Evolutionary conservation across 2,329 filamentous ascomycete species (phyloP).

Genomic region (Knufia petricola): DNA sequence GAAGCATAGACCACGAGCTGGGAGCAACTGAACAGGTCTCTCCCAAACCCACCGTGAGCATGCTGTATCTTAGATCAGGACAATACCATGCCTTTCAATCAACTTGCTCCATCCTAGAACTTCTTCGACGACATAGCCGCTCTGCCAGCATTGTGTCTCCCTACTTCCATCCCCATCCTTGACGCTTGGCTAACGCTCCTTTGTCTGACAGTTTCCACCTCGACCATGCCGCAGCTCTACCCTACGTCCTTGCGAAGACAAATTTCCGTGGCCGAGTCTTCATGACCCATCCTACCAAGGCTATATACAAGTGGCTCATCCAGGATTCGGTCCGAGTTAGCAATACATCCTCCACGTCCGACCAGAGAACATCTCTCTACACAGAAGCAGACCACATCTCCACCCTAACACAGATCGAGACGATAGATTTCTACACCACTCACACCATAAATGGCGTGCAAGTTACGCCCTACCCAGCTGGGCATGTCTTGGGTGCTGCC

Average conservation of each 20-base stretch:
- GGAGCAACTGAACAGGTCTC: background rate
- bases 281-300: slow-evolving; percentile 98
- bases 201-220: slow-evolving; percentile 70
- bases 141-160: background rate
- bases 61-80: slow-evolving; percentile 11
- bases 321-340: slow-evolving; percentile 89
- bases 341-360: slow-evolving; percentile 56
- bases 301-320: slow-evolving; percentile 99
- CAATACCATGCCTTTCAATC: slow-evolving; percentile 22
- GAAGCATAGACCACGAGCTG: background rate
- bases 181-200: background rate
- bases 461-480: slow-evolving; percentile 92
- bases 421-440: slow-evolving; percentile 96
- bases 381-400: slow-evolving; percentile 91
- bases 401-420: slow-evolving; percentile 88
- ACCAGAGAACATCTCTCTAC: slow-evolving; percentile 63
- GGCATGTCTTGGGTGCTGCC: slow-evolving; percentile 93
- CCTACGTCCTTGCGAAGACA: slow-evolving; percentile 94
- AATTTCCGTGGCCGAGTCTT: slow-evolving; percentile 95
- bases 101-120: slow-evolving; percentile 5
- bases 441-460: slow-evolving; percentile 94
- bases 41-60: background rate
- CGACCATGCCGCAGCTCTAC: slow-evolving; percentile 96
- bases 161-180: background rate
- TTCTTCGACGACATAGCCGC: background rate